A percentile compares a stretch with the other conserved stretches of the same genome.
Evolutionary conservation across 208 protist species (phyloP).

Genomic region (Acanthamoeba castellanii): DNA sequence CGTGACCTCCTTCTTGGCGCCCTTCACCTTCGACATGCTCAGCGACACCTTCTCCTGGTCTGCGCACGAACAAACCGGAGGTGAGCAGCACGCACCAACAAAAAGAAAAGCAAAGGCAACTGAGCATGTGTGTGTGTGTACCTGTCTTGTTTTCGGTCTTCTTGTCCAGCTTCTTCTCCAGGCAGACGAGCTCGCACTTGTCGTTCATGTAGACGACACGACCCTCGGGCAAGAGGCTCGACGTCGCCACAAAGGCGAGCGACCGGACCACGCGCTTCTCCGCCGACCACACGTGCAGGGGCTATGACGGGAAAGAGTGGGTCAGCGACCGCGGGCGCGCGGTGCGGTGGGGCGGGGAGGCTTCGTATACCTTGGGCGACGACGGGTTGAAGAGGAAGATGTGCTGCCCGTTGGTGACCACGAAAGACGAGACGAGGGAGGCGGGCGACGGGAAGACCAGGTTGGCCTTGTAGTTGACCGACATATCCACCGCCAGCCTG

Average conservation of each 20-base stretch:
- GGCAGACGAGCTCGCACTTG: constrained; percentile 1
- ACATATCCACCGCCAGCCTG: constrained; percentile 25
- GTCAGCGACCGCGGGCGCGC: no score
- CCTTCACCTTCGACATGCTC: constrained; percentile 41
- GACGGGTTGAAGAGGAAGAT: constrained; percentile 34
- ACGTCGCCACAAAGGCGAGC: background rate
- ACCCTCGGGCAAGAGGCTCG: background rate
- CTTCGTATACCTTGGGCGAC: background rate
- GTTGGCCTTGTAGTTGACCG: constrained; percentile 55
- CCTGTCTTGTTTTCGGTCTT: background rate
- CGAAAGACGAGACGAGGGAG: constrained; percentile 41
- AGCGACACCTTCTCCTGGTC: constrained; percentile 53
- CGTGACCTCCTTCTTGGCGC: background rate
- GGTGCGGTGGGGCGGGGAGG: no score
- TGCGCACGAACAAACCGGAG: background rate
- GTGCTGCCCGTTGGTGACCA: background rate
- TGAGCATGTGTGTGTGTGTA: background rate
- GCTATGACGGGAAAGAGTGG: background rate
- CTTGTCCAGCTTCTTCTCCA: constrained; percentile 67
- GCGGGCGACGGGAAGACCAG: background rate
- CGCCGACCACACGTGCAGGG: constrained; percentile 22
- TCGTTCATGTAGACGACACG: constrained; percentile 19
- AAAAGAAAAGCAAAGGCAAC: background rate
- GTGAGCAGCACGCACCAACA: no score
- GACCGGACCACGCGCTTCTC: background rate